A percentile compares a stretch with the other conserved stretches of the same genome.
Conservation (phyloP, 768 basidiomycete species). For the Boletus eberwhitei region DNA sequence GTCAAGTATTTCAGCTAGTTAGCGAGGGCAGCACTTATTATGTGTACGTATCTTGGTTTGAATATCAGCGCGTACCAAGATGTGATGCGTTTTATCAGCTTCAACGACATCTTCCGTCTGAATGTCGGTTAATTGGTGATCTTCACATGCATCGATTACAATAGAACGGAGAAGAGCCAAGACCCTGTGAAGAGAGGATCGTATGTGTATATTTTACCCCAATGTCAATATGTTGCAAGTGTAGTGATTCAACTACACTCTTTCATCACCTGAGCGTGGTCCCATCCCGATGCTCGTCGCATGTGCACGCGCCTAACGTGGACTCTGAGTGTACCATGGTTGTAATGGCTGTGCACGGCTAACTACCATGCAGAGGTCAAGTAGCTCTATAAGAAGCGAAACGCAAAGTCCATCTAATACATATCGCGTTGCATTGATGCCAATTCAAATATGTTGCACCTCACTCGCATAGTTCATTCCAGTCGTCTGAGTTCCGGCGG, state of each 20-base stretch:
- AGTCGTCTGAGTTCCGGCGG: constrained; percentile 1
- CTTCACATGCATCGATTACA: not conserved
- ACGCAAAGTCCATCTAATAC: not conserved
- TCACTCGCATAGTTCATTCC: constrained; percentile 14
- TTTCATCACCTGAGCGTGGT: not conserved
- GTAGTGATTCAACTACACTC: not conserved
- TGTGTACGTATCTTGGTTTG: constrained; percentile 55
- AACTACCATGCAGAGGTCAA: not conserved
- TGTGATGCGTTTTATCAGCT: constrained; percentile 37
- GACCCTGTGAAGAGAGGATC: constrained; percentile 16
- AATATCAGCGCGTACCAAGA: not conserved
- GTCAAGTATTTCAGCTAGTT: constrained; percentile 90
- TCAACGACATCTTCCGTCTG: constrained; percentile 92
- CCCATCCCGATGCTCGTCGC: not conserved
- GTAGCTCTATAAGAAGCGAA: not conserved
- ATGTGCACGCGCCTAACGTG: not conserved
- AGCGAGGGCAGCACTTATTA: constrained; percentile 74
- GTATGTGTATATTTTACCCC: constrained; percentile 12
- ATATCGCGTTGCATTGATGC: not conserved
- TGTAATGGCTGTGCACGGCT: not conserved
- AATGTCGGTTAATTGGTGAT: constrained; percentile 50
- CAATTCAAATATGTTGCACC: not conserved
- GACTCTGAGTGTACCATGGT: not conserved
- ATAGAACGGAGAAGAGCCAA: constrained; percentile 8
- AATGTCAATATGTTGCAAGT: constrained; percentile 7